These are phyloP conservation scores for Closterium sp. DNA, from an alignment of 139 green algal genomes.

Conservation along the genomic window DNA sequence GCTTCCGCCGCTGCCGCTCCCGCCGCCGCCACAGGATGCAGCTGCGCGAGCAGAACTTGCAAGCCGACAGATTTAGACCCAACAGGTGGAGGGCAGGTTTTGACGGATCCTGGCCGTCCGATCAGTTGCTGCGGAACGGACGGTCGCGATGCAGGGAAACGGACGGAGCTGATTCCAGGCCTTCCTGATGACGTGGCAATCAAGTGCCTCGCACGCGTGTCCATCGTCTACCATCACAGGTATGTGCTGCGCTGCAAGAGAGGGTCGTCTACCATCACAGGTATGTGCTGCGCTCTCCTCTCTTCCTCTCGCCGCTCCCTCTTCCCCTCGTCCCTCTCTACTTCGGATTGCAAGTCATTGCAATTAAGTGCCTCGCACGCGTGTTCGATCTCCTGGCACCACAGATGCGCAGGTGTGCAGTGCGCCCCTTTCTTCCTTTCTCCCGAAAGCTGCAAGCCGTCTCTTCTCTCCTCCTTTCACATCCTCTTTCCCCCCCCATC, in stretches of 20 bases:
- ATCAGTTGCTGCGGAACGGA: not conserved
- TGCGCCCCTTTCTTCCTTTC: too few species aligned
- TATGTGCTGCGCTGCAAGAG: too few species aligned
- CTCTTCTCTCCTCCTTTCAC: not conserved
- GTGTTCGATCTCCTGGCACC: too few species aligned
- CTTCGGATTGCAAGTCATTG: too few species aligned
- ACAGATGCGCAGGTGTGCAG: not conserved
- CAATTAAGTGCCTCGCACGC: too few species aligned
- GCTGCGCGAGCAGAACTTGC: not conserved
- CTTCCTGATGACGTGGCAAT: not conserved
- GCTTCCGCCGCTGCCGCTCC: not conserved
- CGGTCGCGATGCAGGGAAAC: not conserved
- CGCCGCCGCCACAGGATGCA: not conserved
- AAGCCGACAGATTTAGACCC: not conserved
- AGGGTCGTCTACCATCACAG: not conserved
- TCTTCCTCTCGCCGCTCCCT: too few species aligned
- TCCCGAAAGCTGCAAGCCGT: too few species aligned
- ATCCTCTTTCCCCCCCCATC: too few species aligned
- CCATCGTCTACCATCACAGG: not conserved
- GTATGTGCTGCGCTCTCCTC: too few species aligned
- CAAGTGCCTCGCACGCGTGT: not conserved
- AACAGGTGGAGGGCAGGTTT: not conserved
- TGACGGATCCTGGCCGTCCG: not conserved
- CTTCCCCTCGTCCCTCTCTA: too few species aligned
- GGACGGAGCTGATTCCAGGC: not conserved